Conservation (phyloP, 805 yeast species). For the Gaillardinia entomophila region DNA sequence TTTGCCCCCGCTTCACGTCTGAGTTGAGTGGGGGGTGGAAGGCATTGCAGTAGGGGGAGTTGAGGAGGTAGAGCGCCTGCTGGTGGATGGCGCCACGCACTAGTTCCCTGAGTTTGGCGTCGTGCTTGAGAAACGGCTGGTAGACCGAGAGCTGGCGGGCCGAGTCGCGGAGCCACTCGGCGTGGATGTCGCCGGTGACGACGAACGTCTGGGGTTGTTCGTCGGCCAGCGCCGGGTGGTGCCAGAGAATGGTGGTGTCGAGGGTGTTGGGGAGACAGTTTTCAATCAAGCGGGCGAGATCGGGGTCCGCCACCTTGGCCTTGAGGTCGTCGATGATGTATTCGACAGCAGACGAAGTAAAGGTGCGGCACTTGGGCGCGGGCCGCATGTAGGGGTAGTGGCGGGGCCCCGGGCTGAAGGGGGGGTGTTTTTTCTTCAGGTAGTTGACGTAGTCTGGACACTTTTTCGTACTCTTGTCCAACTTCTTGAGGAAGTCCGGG, state of each 20-base stretch:
- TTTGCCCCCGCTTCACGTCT: constrained; percentile 40
- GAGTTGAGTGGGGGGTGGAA: constrained; percentile 75
- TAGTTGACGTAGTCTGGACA: constrained; percentile 66
- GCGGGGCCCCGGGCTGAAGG: constrained; percentile 52
- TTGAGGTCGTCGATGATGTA: constrained; percentile 48
- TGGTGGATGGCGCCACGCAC: constrained; percentile 76
- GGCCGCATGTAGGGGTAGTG: constrained; percentile 75
- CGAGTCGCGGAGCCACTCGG: constrained; percentile 89
- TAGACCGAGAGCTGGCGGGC: constrained; percentile 79
- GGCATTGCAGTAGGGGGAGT: constrained; percentile 83
- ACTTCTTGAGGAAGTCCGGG: constrained; percentile 8
- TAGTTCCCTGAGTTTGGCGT: constrained; percentile 43
- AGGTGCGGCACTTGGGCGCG: constrained; percentile 64
- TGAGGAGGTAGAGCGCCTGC: constrained; percentile 59
- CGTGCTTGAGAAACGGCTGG: constrained; percentile 52
- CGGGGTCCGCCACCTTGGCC: constrained; percentile 48
- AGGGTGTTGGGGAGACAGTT: constrained; percentile 83
- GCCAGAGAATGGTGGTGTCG: constrained; percentile 84
- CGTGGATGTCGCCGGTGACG: constrained; percentile 90
- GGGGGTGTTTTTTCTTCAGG: constrained; percentile 48
- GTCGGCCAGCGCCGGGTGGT: constrained; percentile 17
- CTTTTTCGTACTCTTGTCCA: constrained; percentile 12
- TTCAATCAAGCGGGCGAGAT: constrained; percentile 69
- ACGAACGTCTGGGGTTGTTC: constrained; percentile 56
- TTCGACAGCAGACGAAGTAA: constrained; percentile 59